phyloP scores from a whole-genome alignment of 1,284 basidiomycete species.

The Melampsora larici-populina region DNA sequence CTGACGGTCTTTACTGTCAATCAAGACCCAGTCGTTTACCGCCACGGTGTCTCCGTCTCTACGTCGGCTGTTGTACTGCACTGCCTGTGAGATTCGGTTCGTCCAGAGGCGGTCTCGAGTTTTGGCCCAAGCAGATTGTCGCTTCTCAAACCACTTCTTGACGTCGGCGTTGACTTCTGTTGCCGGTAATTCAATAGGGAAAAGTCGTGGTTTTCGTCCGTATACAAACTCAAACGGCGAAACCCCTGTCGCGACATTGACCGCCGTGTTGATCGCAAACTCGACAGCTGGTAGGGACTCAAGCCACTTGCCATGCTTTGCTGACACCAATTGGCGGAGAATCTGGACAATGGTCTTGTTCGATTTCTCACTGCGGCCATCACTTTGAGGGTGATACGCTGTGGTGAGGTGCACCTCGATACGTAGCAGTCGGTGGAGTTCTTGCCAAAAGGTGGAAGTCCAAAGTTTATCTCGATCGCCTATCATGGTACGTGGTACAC shows the following conservation, averaged over 20 bases:
- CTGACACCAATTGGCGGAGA: no score
- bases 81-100: background rate
- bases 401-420: background rate
- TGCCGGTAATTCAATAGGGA: conserved; percentile 38
- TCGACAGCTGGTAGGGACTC: conserved; percentile 4
- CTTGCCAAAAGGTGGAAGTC: conserved; percentile 48
- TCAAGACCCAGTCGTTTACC: background rate
- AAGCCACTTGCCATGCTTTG: no score
- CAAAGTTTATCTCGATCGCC: conserved; percentile 49
- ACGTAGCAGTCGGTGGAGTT: conserved; percentile 14
- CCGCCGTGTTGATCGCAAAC: conserved; percentile 45
- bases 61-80: no score
- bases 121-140: background rate
- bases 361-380: no score
- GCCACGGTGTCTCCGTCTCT: no score
- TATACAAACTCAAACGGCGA: conserved; percentile 44
- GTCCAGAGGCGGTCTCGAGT: background rate
- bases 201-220: conserved; percentile 40
- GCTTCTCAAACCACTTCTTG: background rate
- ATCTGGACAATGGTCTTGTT: no score
- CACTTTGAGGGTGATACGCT: no score
- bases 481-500: conserved; percentile 48
- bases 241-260: conserved; percentile 44
- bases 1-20: background rate
- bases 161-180: background rate